A percentile compares a stretch with the other conserved stretches of the same genome.
These are phyloP conservation scores for Fraxinus nigra DNA, from an alignment of 305 asterid genomes.

Conservation along the genomic window DNA sequence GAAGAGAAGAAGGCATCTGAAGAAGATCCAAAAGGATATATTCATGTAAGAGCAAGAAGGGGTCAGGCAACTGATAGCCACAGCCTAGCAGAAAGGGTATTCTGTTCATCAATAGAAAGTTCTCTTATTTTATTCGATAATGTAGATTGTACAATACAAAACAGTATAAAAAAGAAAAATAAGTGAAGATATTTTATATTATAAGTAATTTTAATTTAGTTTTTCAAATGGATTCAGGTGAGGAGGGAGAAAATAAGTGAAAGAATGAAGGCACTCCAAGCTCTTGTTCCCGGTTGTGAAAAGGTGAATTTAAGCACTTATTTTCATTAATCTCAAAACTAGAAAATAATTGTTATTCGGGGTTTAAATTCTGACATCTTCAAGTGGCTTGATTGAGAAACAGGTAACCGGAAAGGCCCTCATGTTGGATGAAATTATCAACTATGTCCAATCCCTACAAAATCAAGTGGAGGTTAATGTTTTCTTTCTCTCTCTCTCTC, in stretches of 20 bases:
- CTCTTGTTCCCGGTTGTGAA: constrained; percentile 87
- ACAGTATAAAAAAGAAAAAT: neutral
- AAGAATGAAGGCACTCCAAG: constrained; percentile 75
- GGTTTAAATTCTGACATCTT: constrained; percentile 35
- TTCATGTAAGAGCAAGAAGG: constrained; percentile 89
- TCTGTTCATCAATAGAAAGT: neutral
- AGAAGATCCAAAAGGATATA: constrained; percentile 51
- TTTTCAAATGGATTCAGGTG: constrained; percentile 35
- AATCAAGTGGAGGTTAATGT: constrained; percentile 71
- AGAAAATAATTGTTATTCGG: neutral
- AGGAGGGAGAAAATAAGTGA: constrained; percentile 87
- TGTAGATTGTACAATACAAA: neutral
- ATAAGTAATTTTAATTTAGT: neutral
- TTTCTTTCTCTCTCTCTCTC: neutral
- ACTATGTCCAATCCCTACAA: constrained; percentile 81
- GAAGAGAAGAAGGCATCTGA: constrained; percentile 25
- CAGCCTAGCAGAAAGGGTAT: constrained; percentile 60
- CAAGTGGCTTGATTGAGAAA: constrained; percentile 39
- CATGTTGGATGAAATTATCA: constrained; percentile 84
- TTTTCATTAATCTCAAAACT: too few relatives aligned
- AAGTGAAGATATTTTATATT: neutral
- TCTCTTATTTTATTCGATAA: neutral
- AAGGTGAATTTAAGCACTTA: constrained; percentile 42
- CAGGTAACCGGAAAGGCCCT: constrained; percentile 94
- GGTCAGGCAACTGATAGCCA: constrained; percentile 94